Percentiles rank a stretch among this genome's conserved stretches.
Evolutionary conservation across 495 filamentous ascomycete species (phyloP).

Genomic region (Elaphomyces granulatus): DNA sequence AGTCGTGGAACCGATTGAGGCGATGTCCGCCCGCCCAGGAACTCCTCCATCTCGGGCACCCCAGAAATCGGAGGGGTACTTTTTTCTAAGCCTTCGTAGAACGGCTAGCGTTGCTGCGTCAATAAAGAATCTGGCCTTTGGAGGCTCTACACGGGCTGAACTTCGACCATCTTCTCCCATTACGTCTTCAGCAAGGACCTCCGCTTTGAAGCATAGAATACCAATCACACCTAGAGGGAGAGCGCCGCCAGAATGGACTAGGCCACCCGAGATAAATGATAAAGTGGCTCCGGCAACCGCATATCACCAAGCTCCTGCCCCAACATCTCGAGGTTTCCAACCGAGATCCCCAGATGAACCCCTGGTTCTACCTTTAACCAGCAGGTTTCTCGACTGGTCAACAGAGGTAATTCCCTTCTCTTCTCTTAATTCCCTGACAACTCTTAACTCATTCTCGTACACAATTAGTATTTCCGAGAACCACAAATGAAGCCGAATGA

Average conservation of each 20-base stretch:
- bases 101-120: constrained; percentile 62
- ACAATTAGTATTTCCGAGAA: constrained; percentile 73
- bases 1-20: constrained; percentile 24
- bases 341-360: constrained; percentile 38
- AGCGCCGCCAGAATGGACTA: constrained; percentile 54
- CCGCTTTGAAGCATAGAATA: constrained; percentile 25
- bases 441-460: constrained; percentile 1
- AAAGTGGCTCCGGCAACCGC: constrained; percentile 47
- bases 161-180: constrained; percentile 12
- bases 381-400: constrained; percentile 85
- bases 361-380: constrained; percentile 58
- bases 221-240: constrained; percentile 40
- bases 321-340: constrained; percentile 57
- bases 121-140: constrained; percentile 55
- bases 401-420: constrained; percentile 48
- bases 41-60: constrained; percentile 35
- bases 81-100: constrained; percentile 46
- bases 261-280: constrained; percentile 69
- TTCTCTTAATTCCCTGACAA: constrained; percentile 6
- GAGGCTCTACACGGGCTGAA: constrained; percentile 22
- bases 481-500: constrained; percentile 97
- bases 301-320: constrained; percentile 63
- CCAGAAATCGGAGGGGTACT: constrained; percentile 48
- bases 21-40: constrained; percentile 30
- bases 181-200: constrained; percentile 13